These are phyloP conservation scores for Macrocystidia cucumis DNA, from an alignment of 1,284 basidiomycete species.

Conservation along the genomic window DNA sequence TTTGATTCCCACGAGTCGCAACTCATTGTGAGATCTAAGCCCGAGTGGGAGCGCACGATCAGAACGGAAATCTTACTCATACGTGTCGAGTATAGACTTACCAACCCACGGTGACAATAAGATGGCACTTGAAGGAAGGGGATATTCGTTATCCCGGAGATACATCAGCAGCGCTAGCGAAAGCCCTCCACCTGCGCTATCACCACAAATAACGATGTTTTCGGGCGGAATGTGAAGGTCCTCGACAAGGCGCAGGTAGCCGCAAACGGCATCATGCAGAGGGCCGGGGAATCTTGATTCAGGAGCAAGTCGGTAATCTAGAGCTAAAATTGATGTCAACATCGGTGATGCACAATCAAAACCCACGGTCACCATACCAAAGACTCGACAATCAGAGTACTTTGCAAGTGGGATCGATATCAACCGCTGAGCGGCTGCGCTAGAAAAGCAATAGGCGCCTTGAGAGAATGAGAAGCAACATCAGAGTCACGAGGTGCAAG, in stretches of 20 bases:
- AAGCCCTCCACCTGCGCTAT: conserved; percentile 91
- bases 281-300: conserved; percentile 93
- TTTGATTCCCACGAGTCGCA: conserved; percentile 98
- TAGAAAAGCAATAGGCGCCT: conserved; percentile 93
- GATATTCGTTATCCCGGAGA: conserved; percentile 79
- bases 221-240: conserved; percentile 88
- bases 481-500: background rate
- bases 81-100: conserved; percentile 35
- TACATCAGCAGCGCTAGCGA: conserved; percentile 88
- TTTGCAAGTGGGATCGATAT: conserved; percentile 92
- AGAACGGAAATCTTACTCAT: conserved; percentile 5
- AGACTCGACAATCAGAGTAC: conserved; percentile 88
- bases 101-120: conserved; percentile 94
- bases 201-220: conserved; percentile 85
- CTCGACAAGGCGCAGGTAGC: conserved; percentile 83
- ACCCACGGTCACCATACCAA: conserved; percentile 53
- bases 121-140: conserved; percentile 76
- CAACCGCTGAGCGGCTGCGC: conserved; percentile 88
- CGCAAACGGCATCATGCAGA: conserved; percentile 84
- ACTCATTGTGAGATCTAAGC: conserved; percentile 88
- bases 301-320: conserved; percentile 95
- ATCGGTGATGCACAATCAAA: conserved; percentile 8
- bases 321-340: conserved; percentile 38
- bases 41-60: conserved; percentile 2
- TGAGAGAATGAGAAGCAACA: conserved; percentile 4